Evolutionary conservation across 2,329 filamentous ascomycete genomes (phyloP), one percentile per base, ranked within the genome.

Genomic region (Cladobotryum mycophilum): DNA sequence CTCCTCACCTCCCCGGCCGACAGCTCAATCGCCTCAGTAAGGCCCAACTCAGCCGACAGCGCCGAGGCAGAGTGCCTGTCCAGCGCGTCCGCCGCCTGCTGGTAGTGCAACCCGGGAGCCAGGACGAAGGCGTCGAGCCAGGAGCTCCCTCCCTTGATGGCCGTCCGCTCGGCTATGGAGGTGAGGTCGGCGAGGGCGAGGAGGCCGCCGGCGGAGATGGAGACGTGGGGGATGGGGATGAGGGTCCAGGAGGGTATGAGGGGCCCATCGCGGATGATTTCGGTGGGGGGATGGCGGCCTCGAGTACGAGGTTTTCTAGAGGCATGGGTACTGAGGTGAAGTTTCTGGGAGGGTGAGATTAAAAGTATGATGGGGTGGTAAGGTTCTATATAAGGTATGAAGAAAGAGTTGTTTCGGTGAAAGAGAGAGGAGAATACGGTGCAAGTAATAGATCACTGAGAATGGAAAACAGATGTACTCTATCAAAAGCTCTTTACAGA

Each of bases 91-190:
- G 79, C 79, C 4, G 74, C 71, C 57, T 84, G 79, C 57, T 84
- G 79, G 56, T 76, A 77, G 63, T 85, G 82, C 46, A 84, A 60
- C 0, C 82, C 81, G 0, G 81, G 81, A 2, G 77, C 79, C 3
- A 85, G 70, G 12, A 84, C 68, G 11, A 85, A 68, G 7, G 68
- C 68, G 60, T 84, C 81, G 1, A 81, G 66, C 69, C 76, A 78
- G 2, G 73, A 75, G 1, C 79, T 76, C 3, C 76, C 78, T 22
- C 81, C 81, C 2, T 72, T 74, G 41, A 83, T 69, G 14, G 72
- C 75, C 2, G 81, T 84, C 6, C 80, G 73, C 43, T 76, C 68
- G 5, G 78, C 76, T 22, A 82, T 69, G 2, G 76, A 80, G 35
- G 71, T 69, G 37, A 84, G 71, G 53, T 84, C 79, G 3, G 81